Evolutionary conservation across 2,329 filamentous ascomycete genomes (phyloP).

Genomic region (Thelonectria rubi): DNA sequence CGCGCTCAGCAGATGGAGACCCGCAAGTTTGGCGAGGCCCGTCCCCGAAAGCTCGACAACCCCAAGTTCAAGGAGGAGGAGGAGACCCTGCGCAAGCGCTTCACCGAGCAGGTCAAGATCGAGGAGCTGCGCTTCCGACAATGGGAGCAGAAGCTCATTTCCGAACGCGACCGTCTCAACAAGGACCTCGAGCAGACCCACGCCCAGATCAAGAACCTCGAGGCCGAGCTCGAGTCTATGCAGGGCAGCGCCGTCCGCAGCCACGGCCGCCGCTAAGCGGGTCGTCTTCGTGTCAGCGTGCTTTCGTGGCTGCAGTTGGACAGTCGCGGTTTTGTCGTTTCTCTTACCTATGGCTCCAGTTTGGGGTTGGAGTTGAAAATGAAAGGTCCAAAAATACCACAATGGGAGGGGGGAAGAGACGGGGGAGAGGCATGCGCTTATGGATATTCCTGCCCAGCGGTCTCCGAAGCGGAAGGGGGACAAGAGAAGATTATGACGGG

Average conservation of each 20-base stretch:
- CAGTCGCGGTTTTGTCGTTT: conserved; percentile 41
- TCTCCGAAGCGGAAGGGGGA: conserved; percentile 26
- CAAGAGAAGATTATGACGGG: conserved; percentile 27
- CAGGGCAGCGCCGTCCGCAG: conserved; percentile 90
- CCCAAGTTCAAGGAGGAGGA: conserved; percentile 99
- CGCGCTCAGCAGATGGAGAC: conserved; percentile 99
- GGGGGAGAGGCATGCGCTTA: conserved; percentile 37
- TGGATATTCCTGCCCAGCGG: conserved; percentile 44
- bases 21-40: conserved; percentile 97
- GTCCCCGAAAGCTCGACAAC: conserved; percentile 98
- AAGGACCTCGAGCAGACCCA: conserved; percentile 99
- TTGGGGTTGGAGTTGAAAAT: conserved; percentile 49
- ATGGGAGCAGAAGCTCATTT: conserved; percentile 99
- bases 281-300: conserved; percentile 23
- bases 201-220: conserved; percentile 89
- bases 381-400: conserved; percentile 46
- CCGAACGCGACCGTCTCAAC: conserved; percentile 98
- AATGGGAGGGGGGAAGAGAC: conserved; percentile 34
- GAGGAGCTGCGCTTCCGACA: conserved; percentile 99
- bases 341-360: conserved; percentile 42
- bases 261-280: conserved; percentile 84
- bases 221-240: conserved; percentile 91
- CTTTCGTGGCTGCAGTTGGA: conserved; percentile 43
- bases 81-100: conserved; percentile 96
- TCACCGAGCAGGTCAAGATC: conserved; percentile 99